Conservation (phyloP, 2,329 filamentous ascomycete species). For the Curvularia lunata region DNA sequence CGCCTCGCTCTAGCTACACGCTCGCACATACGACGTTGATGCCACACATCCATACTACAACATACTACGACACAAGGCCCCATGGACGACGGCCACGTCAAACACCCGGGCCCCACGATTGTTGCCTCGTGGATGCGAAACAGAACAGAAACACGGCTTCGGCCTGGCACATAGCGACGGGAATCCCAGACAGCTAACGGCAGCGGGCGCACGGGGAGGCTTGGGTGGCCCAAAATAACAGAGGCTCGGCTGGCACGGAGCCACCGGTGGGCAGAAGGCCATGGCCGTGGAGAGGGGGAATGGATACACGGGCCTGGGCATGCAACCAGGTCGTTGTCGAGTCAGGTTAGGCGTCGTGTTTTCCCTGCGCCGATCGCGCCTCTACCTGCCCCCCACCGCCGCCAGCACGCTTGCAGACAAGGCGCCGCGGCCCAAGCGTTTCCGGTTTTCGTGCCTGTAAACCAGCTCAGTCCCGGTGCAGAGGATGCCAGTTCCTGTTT, state of each 20-base stretch:
- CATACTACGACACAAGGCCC: too few relatives aligned
- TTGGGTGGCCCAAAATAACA: constrained; percentile 29
- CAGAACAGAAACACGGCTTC: constrained; percentile 28
- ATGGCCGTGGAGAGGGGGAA: constrained; percentile 11
- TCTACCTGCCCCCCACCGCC: constrained; percentile 11
- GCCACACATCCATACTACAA: too few relatives aligned
- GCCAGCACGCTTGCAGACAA: constrained; percentile 9
- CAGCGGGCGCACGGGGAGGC: constrained; percentile 22
- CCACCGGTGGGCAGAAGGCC: neutral
- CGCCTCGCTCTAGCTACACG: neutral
- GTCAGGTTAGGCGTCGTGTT: constrained; percentile 10
- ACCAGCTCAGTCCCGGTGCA: constrained; percentile 30
- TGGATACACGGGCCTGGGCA: constrained; percentile 11
- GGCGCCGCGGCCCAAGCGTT: constrained; percentile 20
- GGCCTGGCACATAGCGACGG: constrained; percentile 15
- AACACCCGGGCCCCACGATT: neutral
- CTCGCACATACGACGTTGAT: too few relatives aligned
- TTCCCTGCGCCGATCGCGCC: constrained; percentile 33
- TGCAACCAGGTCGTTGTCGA: constrained; percentile 18
- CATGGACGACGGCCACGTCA: neutral
- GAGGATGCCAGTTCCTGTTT: neutral
- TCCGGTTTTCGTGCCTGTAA: constrained; percentile 31
- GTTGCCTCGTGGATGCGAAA: neutral
- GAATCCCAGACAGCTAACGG: constrained; percentile 29
- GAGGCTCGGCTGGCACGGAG: constrained; percentile 1